A percentile compares a stretch with the other conserved stretches of the same genome.
phyloP scores from a whole-genome alignment of 345 rosid genomes.

The Cardamine chenopodiifolia region DNA sequence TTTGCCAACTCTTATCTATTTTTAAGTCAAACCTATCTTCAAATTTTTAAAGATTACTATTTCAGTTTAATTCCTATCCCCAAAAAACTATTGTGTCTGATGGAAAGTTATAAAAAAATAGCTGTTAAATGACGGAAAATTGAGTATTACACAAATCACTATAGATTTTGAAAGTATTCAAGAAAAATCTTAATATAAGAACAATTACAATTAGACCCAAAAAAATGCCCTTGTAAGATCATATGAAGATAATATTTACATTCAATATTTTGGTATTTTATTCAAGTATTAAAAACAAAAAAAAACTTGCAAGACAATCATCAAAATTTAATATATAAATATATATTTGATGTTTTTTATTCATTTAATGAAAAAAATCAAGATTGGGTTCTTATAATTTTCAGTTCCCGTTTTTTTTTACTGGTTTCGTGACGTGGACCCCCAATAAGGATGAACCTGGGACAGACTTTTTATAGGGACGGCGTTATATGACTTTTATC shows the following conservation, averaged over 20 bases:
- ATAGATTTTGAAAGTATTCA: too few relatives aligned
- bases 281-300: too few relatives aligned
- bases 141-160: too few relatives aligned
- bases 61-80: neutral
- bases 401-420: neutral
- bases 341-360: neutral
- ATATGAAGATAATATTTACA: too few relatives aligned
- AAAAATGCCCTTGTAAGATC: too few relatives aligned
- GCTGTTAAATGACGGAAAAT: too few relatives aligned
- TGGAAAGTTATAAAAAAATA: too few relatives aligned
- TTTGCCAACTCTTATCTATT: neutral
- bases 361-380: neutral
- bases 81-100: neutral
- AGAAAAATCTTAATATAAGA: too few relatives aligned
- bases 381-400: neutral
- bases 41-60: neutral
- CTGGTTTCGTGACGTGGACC: conserved; percentile 7
- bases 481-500: conserved; percentile 19
- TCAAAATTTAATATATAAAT: too few relatives aligned
- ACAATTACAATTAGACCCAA: too few relatives aligned
- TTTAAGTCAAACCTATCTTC: conserved; percentile 18
- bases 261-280: too few relatives aligned
- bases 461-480: conserved; percentile 30
- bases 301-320: too few relatives aligned
- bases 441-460: conserved; percentile 22